Evolutionary conservation across 1,284 basidiomycete species (phyloP).

Genomic region (Lignosus rhinocerotis): DNA sequence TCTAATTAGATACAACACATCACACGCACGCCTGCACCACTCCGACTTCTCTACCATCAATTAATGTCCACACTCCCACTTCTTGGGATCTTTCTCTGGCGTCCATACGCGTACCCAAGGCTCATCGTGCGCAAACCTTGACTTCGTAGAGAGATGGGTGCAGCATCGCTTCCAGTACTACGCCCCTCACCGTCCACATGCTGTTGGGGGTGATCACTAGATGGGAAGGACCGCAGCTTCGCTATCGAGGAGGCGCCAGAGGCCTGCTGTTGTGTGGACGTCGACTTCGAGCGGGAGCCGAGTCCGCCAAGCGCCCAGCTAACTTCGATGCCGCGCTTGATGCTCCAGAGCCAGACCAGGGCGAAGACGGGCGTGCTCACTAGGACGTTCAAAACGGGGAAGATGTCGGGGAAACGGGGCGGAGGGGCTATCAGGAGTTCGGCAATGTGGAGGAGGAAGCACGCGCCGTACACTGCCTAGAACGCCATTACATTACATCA

Average conservation of each 20-base stretch:
- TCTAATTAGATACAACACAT: neutral
- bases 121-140: conserved; percentile 21
- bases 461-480: conserved; percentile 63
- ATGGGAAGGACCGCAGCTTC: conserved; percentile 1
- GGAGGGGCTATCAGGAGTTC: conserved; percentile 68
- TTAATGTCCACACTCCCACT: conserved; percentile 21
- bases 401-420: conserved; percentile 82
- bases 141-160: neutral
- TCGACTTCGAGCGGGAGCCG: conserved; percentile 18
- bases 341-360: conserved; percentile 76
- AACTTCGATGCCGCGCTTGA: conserved; percentile 67
- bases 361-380: conserved; percentile 79
- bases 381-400: conserved; percentile 84
- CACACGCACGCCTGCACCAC: neutral
- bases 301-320: conserved; percentile 60
- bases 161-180: neutral
- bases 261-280: neutral
- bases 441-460: conserved; percentile 58
- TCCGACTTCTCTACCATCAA: neutral
- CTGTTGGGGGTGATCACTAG: neutral
- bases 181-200: neutral
- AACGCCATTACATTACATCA: neutral
- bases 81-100: conserved; percentile 15
- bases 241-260: neutral
- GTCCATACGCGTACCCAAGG: conserved; percentile 19